Percentiles rank a stretch among this genome's conserved stretches.
Evolutionary conservation across 106 monocot genomes (phyloP).

Genomic region (Phalaenopsis equestris): DNA sequence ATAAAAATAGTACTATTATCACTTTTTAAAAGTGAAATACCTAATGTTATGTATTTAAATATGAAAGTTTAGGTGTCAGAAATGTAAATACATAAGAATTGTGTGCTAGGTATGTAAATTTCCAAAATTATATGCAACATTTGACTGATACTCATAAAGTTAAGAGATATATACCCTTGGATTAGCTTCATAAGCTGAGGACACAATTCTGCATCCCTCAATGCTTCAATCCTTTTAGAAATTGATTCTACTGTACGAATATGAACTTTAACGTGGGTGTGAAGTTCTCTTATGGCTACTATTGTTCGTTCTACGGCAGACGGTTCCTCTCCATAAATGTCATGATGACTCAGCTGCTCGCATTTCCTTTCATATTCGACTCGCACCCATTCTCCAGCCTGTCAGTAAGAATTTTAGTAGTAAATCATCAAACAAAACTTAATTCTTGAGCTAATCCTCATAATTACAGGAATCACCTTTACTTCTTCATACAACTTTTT

Average conservation of each 20-base stretch:
- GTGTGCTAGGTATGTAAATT: too few species aligned
- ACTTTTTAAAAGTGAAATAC: too few species aligned
- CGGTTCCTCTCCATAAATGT: constrained; percentile 73
- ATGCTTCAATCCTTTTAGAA: constrained; percentile 53
- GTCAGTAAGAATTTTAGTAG: constrained; percentile 3
- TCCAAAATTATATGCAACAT: neutral
- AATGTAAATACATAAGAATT: too few species aligned
- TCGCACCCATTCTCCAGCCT: constrained; percentile 62
- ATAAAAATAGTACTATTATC: too few species aligned
- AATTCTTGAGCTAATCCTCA: neutral
- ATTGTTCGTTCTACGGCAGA: constrained; percentile 57
- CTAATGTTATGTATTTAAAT: too few species aligned
- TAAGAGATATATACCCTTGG: constrained; percentile 43
- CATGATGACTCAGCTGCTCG: constrained; percentile 61
- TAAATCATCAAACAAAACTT: neutral
- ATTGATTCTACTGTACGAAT: constrained; percentile 52
- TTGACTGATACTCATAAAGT: neutral
- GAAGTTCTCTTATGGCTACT: constrained; percentile 54
- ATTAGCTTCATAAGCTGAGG: constrained; percentile 65
- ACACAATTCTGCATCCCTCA: constrained; percentile 68
- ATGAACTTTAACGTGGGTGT: constrained; percentile 49
- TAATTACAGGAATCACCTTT: constrained; percentile 37
- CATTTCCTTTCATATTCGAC: constrained; percentile 74
- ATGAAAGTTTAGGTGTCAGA: too few species aligned
- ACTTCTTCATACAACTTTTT: constrained; percentile 95